Percentiles rank a stretch among this genome's conserved stretches.
Evolutionary conservation across 2,329 filamentous ascomycete genomes (phyloP).

Genomic region (Talaromyces sp.): DNA sequence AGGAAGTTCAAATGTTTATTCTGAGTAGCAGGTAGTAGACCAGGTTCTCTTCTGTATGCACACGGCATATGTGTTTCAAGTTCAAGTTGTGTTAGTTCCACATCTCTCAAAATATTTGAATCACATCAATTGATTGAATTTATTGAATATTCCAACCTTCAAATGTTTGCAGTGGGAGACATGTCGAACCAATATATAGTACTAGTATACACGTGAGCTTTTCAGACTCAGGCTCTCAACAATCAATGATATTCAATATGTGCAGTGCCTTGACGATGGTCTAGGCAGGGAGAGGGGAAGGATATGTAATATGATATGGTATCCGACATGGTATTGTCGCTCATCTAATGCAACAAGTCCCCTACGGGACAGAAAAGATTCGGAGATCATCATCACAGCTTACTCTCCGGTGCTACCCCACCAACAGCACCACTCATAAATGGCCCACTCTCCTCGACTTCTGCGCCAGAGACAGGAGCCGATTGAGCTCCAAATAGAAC

Average conservation of each 20-base stretch:
- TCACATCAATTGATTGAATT: no score
- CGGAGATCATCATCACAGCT: constrained; percentile 50
- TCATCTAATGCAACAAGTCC: constrained; percentile 10
- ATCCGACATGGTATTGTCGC: constrained; percentile 5
- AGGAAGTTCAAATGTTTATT: no score
- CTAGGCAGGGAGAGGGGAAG: not conserved
- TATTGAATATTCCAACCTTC: no score
- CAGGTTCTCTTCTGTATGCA: no score
- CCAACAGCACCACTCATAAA: constrained; percentile 61
- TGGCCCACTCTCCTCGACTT: constrained; percentile 33
- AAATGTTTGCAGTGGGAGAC: no score
- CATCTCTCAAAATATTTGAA: no score
- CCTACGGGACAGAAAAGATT: not conserved
- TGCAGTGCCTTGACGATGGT: no score
- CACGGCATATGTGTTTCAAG: no score
- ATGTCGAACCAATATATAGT: no score
- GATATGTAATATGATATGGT: not conserved
- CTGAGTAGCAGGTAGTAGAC: no score
- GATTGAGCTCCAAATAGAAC: constrained; percentile 51
- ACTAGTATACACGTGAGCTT: not conserved
- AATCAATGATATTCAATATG: no score
- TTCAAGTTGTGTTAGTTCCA: no score
- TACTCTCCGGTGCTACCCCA: constrained; percentile 45
- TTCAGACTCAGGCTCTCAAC: not conserved
- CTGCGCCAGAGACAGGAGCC: constrained; percentile 4